These are phyloP conservation scores for Emericellopsis atlantica DNA, from an alignment of 2,329 filamentous ascomycete genomes.

Conservation along the genomic window DNA sequence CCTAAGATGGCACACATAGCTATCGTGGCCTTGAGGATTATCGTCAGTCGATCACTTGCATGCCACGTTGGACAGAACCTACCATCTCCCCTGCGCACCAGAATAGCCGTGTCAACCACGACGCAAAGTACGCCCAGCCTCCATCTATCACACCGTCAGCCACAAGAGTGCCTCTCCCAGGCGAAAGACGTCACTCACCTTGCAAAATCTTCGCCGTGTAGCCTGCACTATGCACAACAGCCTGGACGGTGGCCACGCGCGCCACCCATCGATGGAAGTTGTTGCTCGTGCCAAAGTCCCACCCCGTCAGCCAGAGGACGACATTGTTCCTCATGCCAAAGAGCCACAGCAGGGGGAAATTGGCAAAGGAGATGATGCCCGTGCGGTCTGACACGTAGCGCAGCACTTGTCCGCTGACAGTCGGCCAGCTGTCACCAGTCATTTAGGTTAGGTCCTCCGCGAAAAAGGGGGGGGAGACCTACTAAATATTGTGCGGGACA, in stretches of 20 bases:
- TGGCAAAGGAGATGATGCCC: conserved; percentile 50
- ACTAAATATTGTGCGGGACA: conserved; percentile 26
- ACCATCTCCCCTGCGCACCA: conserved; percentile 37
- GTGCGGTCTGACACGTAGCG: conserved; percentile 52
- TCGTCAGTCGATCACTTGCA: background rate
- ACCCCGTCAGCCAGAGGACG: conserved; percentile 54
- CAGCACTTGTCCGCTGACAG: conserved; percentile 19
- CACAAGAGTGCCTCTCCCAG: background rate
- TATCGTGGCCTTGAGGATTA: conserved; percentile 21
- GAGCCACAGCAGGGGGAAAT: conserved; percentile 52
- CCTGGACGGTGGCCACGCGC: conserved; percentile 47
- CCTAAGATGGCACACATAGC: conserved; percentile 30
- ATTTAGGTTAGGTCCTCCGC: background rate
- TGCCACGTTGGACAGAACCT: conserved; percentile 5
- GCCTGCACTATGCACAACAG: conserved; percentile 47
- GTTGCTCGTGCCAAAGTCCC: conserved; percentile 55
- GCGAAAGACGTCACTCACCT: conserved; percentile 10
- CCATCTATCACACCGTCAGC: conserved; percentile 16
- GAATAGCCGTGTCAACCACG: conserved; percentile 28
- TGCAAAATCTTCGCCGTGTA: conserved; percentile 36
- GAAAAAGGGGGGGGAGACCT: conserved; percentile 4
- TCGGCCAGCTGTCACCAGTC: conserved; percentile 17
- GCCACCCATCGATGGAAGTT: conserved; percentile 57
- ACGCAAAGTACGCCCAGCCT: conserved; percentile 19
- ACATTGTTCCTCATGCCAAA: conserved; percentile 57